Base-by-base conservation (phyloP, 2,329 filamentous ascomycete genomes). In the Penicillium sp. region DNA sequence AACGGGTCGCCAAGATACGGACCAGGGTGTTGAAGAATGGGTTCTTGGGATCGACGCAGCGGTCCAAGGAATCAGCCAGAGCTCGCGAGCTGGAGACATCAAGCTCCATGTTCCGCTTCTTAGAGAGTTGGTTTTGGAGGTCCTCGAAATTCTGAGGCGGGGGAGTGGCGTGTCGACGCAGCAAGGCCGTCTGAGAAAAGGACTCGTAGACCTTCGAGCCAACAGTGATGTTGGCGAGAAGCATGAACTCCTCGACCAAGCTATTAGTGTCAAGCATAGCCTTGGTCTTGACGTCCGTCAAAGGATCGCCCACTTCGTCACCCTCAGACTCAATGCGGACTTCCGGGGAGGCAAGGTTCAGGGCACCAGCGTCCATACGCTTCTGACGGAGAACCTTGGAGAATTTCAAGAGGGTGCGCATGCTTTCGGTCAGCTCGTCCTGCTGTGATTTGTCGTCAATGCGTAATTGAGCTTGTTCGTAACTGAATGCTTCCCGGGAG, bases 1-100 rank as follows among this genome's bases (percentile, higher is more conserved):
- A 99, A 23, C 94, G 89, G 9, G 94, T 99, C 10, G 94, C 94
- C 80, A 99, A 90, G 77, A 99, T 96, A 72, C 94, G 91, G 66
- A 99, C 89, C 25, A 99, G 86, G 2, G 93, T 99, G 82, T 99
- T 99, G 84, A 99, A 97, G 81, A 97, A 99, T 29, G 93, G 91
- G 68, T 97, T 90, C 10, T 80, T 73, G 0, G 86, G 77, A 70
- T 97, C 93, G 48, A 89, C 82, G 73, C 94, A 99, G 35, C 78
- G 80, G 75, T 99, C 94, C 1, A 99, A 84, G 19, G 91, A 96
- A 75, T 96, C 91, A 51, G 96, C 94, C 15, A 99, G 84, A n/a
- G 93, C 91, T 71, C 91, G 91, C 10, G 92, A 97, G 47, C 90
- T 94, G 63, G 96, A 93, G 36, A 89, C 88, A 59, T 86, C 86